Conservation (phyloP, 257 asterid genomes). For the Thymus quinquecostatus region DNA sequence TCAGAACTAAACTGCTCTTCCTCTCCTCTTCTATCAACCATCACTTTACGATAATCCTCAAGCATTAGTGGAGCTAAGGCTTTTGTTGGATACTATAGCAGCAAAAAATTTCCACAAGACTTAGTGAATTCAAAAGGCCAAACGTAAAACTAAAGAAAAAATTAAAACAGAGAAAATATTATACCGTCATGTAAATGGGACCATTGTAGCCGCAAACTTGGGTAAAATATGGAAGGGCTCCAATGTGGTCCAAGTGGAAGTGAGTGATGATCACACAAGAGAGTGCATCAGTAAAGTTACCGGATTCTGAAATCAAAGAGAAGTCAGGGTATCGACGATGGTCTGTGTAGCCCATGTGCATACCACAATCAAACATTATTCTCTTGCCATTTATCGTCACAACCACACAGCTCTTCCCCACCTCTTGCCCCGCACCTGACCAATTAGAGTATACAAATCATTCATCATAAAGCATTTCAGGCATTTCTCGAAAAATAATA, state of each 20-base stretch:
- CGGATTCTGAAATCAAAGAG: constrained; percentile 54
- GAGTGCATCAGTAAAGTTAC: constrained; percentile 63
- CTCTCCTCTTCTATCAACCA: constrained; percentile 89
- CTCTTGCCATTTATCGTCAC: constrained; percentile 78
- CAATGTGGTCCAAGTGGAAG: constrained; percentile 95
- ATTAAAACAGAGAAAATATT: background rate
- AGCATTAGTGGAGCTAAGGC: constrained; percentile 91
- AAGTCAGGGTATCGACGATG: constrained; percentile 79
- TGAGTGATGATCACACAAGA: constrained; percentile 83
- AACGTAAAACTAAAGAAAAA: background rate
- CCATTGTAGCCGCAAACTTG: constrained; percentile 93
- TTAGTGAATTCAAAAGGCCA: background rate
- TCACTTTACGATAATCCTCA: constrained; percentile 83
- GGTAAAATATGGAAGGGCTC: constrained; percentile 94
- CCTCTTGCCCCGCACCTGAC: constrained; percentile 96
- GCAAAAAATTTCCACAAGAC: background rate
- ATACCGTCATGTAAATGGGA: constrained; percentile 98
- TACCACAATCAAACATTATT: constrained; percentile 96
- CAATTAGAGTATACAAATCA: constrained; percentile 18
- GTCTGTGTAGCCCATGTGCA: constrained; percentile 88
- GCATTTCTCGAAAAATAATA: background rate
- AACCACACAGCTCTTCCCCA: constrained; percentile 94
- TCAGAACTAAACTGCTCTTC: constrained; percentile 72
- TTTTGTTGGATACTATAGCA: constrained; percentile 85
- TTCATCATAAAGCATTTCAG: constrained; percentile 16